These are phyloP conservation scores for Gossypium longicalyx DNA, from an alignment of 345 rosid species.

Conservation along the genomic window DNA sequence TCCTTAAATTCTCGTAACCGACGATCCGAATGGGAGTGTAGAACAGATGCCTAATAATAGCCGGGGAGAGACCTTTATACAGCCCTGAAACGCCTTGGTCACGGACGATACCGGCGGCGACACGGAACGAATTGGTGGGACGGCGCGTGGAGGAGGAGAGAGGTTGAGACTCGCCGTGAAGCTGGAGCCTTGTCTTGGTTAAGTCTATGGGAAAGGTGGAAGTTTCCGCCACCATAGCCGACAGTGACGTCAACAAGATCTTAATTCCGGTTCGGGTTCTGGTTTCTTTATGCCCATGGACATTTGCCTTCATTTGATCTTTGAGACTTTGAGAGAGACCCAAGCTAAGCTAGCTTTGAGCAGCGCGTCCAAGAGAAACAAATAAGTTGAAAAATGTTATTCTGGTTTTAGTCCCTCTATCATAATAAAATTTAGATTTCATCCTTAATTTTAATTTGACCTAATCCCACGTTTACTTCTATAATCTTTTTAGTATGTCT, in stretches of 20 bases:
- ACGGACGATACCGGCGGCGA: conserved; percentile 50
- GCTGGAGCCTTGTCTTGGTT: conserved; percentile 84
- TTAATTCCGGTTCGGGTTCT: conserved; percentile 23
- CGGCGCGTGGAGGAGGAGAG: conserved; percentile 23
- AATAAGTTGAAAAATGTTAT: neutral
- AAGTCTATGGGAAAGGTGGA: conserved; percentile 81
- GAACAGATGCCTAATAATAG: conserved; percentile 63
- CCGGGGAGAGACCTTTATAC: conserved; percentile 73
- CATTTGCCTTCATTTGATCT: neutral
- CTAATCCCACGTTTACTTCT: no score
- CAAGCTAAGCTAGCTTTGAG: neutral
- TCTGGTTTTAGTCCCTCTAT: neutral
- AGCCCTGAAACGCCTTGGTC: conserved; percentile 51
- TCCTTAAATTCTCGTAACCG: conserved; percentile 72
- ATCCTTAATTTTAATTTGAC: no score
- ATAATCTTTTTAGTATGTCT: no score
- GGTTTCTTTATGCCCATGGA: conserved; percentile 17
- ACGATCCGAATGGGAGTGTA: conserved; percentile 84
- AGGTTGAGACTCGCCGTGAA: conserved; percentile 43
- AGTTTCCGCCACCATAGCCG: conserved; percentile 83
- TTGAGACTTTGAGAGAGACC: neutral
- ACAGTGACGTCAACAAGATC: conserved; percentile 56
- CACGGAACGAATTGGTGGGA: conserved; percentile 41
- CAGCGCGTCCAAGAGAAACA: neutral
- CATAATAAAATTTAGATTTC: no score